A percentile compares a stretch with the other conserved stretches of the same genome.
Conservation (phyloP, 805 yeast genomes). For the Pichia nakasei region DNA sequence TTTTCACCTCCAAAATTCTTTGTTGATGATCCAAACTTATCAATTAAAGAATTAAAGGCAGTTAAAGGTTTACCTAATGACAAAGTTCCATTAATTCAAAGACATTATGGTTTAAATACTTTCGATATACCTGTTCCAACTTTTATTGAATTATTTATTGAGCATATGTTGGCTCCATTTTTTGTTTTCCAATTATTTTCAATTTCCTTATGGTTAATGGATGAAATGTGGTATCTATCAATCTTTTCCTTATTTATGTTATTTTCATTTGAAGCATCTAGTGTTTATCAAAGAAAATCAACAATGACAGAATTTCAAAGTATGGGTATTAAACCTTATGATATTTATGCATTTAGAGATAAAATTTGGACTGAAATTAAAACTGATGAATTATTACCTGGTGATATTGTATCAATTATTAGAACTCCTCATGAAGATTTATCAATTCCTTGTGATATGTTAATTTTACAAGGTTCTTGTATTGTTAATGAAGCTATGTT, state of each 20-base stretch:
- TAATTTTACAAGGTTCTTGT: slow-evolving; percentile 81
- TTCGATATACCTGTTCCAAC: slow-evolving; percentile 96
- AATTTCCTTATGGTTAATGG: slow-evolving; percentile 91
- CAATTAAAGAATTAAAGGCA: slow-evolving; percentile 46
- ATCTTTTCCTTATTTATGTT: slow-evolving; percentile 87
- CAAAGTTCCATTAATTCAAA: slow-evolving; percentile 30
- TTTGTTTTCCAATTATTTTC: slow-evolving; percentile 95
- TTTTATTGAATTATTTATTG: slow-evolving; percentile 82
- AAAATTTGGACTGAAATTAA: slow-evolving; percentile 58
- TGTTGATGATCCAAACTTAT: slow-evolving; percentile 56
- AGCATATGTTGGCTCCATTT: slow-evolving; percentile 97
- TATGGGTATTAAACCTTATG: slow-evolving; percentile 93
- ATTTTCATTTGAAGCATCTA: slow-evolving; percentile 85
- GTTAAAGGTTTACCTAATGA: slow-evolving; percentile 27
- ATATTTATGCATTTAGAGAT: slow-evolving; percentile 64
- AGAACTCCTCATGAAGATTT: slow-evolving; percentile 80
- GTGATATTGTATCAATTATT: slow-evolving; percentile 79
- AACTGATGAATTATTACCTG: slow-evolving; percentile 77
- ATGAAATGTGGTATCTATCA: slow-evolving; percentile 94
- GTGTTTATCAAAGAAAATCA: slow-evolving; percentile 90
- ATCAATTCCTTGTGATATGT: slow-evolving; percentile 89
- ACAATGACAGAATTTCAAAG: slow-evolving; percentile 94
- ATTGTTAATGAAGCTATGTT: slow-evolving; percentile 98
- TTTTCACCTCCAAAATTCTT: slow-evolving; percentile 81
- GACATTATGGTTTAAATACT: slow-evolving; percentile 73